A percentile compares a stretch with the other conserved stretches of the same genome.
phyloP scores from a whole-genome alignment of 352 stramenopile species.

The Blastocystis sp. region DNA sequence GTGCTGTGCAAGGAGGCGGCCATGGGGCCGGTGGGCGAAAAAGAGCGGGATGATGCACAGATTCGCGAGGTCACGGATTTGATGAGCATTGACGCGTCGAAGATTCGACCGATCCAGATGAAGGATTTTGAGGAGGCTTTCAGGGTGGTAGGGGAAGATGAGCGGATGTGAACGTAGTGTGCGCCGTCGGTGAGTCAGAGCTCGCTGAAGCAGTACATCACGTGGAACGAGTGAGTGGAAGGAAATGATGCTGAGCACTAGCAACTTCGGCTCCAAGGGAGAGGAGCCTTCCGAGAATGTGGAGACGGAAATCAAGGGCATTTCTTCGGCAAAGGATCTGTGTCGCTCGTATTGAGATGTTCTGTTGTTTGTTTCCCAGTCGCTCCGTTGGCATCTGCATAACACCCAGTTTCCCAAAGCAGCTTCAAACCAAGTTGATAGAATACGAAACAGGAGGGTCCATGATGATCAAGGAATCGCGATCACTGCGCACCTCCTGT shows the following conservation, averaged over 20 bases:
- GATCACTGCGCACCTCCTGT: too few species aligned
- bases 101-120: slow-evolving; percentile 55
- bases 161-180: slow-evolving; percentile 8
- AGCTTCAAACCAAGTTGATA: too few species aligned
- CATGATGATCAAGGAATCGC: too few species aligned
- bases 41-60: background rate
- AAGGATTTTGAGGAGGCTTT: slow-evolving; percentile 60
- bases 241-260: background rate
- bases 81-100: slow-evolving; percentile 25
- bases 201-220: slow-evolving; percentile 36
- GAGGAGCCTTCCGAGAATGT: background rate
- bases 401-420: too few species aligned
- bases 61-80: slow-evolving; percentile 59
- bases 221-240: slow-evolving; percentile 33
- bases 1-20: slow-evolving; percentile 58
- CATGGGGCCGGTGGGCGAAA: slow-evolving; percentile 24
- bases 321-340: background rate
- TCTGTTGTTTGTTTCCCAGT: too few species aligned
- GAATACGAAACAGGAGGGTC: too few species aligned
- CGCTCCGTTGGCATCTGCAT: too few species aligned
- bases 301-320: background rate
- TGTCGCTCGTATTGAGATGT: too few species aligned
- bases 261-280: slow-evolving; percentile 17
- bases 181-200: slow-evolving; percentile 38
- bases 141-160: slow-evolving; percentile 19